Evolutionary conservation across 225 moss, liverwort and hornwort species (phyloP), one percentile per base, ranked within the genome.

Genomic region (Polytrichum commune): DNA sequence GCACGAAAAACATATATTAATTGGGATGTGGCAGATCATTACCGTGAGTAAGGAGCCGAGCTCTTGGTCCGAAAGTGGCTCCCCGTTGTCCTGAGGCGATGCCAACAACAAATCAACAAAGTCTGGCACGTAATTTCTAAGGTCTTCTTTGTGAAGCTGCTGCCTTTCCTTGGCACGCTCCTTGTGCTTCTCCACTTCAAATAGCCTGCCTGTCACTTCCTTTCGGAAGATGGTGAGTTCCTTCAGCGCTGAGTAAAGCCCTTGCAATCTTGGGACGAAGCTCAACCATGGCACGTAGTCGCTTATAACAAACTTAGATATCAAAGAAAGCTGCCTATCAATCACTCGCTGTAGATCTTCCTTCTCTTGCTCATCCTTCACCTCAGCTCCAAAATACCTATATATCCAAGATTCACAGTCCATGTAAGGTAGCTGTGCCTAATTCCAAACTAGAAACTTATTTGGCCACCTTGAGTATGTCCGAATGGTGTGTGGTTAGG

Each of bases 71-170:
- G 76, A 62, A 55, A 83, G 28, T 5, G 72, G 72, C 72, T 72
- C 68, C n/a, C 84, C 81, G n/a, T 35, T 73, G 55, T 87, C 75
- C 9, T 74, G 62, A 20, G 76, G 80, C 61, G 84, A 85, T 53
- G 82, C 81, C 23, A 82, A 69, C 13, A 93, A 46, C 62, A 82
- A 73, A 23, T 89, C 89, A 7, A 93, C 87, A 65, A 93, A 91
- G 35, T 85, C 91, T 27, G 74, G 74, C 61, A 83, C 63, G 53
- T 77, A 68, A 1, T 77, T 28, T 35, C 68, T 55, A 30, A 58
- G 30, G 27, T 38, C 18, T 25, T 69, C 5, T 20, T 38, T 46
- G 23, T 69, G 67, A 26, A 33, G 30, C 69, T 78, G 65, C 18
- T 74, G 79, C 35, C 73, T 67, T 32, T 74, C 73, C 22, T 74